Conservation (phyloP, 2,329 filamentous ascomycete genomes). For the Fusarium euwallaceae region DNA sequence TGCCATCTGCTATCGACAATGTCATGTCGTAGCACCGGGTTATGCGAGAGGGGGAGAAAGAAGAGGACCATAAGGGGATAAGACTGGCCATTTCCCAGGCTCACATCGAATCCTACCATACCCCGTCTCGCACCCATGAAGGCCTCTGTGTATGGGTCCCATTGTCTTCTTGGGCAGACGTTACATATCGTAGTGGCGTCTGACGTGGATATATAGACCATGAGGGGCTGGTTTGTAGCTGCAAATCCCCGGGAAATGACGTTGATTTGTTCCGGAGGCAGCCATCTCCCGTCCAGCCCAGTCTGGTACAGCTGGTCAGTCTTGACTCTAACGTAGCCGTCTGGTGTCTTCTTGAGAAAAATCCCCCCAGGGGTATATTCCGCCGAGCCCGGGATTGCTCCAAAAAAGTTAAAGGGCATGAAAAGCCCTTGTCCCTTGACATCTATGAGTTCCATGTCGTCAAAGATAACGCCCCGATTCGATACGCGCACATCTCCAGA, state of each 20-base stretch:
- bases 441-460: background rate
- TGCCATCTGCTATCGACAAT: background rate
- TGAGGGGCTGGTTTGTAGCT: too few species aligned
- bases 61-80: background rate
- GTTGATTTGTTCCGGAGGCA: background rate
- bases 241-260: background rate
- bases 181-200: background rate
- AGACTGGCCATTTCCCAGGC: background rate
- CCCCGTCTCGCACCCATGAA: background rate
- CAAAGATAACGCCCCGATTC: background rate
- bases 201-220: background rate
- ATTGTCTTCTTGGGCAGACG: background rate
- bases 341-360: background rate
- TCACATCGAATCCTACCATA: background rate
- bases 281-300: background rate
- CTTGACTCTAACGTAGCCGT: background rate
- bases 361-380: background rate
- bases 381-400: rapidly evolving
- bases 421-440: background rate
- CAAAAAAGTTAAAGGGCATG: background rate
- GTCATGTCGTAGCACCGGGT: too few species aligned
- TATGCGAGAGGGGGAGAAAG: too few species aligned
- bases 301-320: background rate
- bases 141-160: background rate
- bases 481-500: background rate